Percentiles rank a stretch among this genome's conserved stretches.
Evolutionary conservation across 306 rosid species (phyloP).

Genomic region (Bauhinia variegata): DNA sequence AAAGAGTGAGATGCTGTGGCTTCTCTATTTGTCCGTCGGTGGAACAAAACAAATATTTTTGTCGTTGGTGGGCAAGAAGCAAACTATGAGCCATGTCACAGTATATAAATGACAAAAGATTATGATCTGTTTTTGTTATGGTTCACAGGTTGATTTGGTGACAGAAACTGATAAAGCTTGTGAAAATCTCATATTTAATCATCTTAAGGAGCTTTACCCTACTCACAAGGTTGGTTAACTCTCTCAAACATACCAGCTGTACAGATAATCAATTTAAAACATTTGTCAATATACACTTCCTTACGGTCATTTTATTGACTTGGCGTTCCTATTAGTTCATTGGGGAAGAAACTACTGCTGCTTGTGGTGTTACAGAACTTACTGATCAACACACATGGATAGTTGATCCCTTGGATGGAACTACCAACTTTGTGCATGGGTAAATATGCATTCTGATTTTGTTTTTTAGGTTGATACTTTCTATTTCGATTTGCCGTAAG

Average conservation of each 20-base stretch:
- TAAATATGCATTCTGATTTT: slow-evolving; percentile 47
- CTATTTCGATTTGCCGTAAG: slow-evolving; percentile 25
- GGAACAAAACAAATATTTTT: neutral
- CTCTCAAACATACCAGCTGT: neutral
- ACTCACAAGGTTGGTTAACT: slow-evolving; percentile 68
- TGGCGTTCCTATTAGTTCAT: slow-evolving; percentile 63
- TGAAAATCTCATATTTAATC: slow-evolving; percentile 82
- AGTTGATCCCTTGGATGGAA: slow-evolving; percentile 98
- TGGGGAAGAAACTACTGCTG: slow-evolving; percentile 98
- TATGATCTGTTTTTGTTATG: slow-evolving; percentile 28
- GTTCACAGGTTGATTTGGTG: slow-evolving; percentile 88
- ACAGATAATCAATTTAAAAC: slow-evolving; percentile 10
- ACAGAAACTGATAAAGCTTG: slow-evolving; percentile 99
- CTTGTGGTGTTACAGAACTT: slow-evolving; percentile 76
- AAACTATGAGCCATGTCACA: slow-evolving; percentile 7
- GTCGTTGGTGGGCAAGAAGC: neutral
- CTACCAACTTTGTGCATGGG: slow-evolving; percentile 98
- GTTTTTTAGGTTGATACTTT: slow-evolving; percentile 6
- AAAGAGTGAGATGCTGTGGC: neutral
- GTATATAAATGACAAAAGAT: slow-evolving; percentile 9
- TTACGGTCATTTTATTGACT: slow-evolving; percentile 21
- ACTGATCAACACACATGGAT: slow-evolving; percentile 97
- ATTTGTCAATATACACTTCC: slow-evolving; percentile 4
- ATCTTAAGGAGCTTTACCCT: slow-evolving; percentile 81
- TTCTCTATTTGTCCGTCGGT: slow-evolving; percentile 1